Conservation (phyloP, 2,329 filamentous ascomycete genomes). For the Aspergillus sp. region DNA sequence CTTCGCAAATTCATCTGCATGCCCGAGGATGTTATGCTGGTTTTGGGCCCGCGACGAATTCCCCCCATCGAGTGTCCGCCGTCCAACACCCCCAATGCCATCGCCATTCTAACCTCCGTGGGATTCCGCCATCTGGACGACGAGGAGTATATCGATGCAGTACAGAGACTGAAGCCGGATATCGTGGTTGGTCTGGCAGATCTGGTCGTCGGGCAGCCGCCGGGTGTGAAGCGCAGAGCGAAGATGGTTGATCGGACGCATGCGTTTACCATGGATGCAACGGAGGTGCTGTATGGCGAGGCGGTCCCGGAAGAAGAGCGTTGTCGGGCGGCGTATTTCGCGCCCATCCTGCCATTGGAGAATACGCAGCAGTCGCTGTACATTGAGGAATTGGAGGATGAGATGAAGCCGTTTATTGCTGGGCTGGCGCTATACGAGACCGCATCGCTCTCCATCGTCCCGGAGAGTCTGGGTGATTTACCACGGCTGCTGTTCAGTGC, state of each 20-base stretch:
- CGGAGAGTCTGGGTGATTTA: slow-evolving; percentile 51
- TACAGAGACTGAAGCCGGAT: slow-evolving; percentile 64
- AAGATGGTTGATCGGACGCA: slow-evolving; percentile 85
- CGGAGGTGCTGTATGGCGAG: slow-evolving; percentile 39
- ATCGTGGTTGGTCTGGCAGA: slow-evolving; percentile 74
- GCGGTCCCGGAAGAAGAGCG: slow-evolving; percentile 21
- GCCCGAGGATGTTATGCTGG: slow-evolving; percentile 54
- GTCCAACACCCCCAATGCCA: slow-evolving; percentile 59
- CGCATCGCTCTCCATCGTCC: slow-evolving; percentile 59
- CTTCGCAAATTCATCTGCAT: slow-evolving; percentile 72
- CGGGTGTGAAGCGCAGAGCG: slow-evolving; percentile 62
- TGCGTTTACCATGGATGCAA: slow-evolving; percentile 65
- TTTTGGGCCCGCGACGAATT: slow-evolving; percentile 70
- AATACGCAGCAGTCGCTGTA: slow-evolving; percentile 72
- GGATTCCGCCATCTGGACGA: slow-evolving; percentile 68
- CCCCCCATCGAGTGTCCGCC: slow-evolving; percentile 64
- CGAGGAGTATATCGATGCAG: slow-evolving; percentile 59
- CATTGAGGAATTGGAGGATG: slow-evolving; percentile 61
- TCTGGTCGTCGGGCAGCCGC: slow-evolving; percentile 50
- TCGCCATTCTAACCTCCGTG: slow-evolving; percentile 77
- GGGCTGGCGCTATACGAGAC: slow-evolving; percentile 73
- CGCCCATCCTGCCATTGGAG: slow-evolving; percentile 64
- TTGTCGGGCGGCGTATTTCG: slow-evolving; percentile 48
- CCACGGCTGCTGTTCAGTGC: slow-evolving; percentile 68
- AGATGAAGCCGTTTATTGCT: slow-evolving; percentile 50